Percentiles rank a stretch among this genome's conserved stretches.
Evolutionary conservation across 805 yeast species (phyloP).

Genomic region (Barnettozyma pratensis): DNA sequence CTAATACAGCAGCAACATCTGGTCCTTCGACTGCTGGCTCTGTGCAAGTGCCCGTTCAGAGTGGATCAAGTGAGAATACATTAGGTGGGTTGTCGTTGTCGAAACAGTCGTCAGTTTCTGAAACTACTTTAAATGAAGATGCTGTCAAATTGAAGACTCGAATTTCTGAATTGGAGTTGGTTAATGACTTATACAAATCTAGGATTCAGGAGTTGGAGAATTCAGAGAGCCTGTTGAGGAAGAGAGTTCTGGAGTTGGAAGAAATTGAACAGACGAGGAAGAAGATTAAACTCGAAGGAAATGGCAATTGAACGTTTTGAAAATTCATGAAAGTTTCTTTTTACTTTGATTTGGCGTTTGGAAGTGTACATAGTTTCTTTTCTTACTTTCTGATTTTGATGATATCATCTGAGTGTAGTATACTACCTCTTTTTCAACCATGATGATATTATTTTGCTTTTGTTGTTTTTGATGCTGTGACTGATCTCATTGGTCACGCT

Average conservation of each 20-base stretch:
- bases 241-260: conserved; percentile 10
- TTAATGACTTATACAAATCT: conserved; percentile 80
- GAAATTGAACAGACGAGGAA: conserved; percentile 12
- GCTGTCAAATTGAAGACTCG: conserved; percentile 56
- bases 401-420: too few relatives aligned
- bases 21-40: too few relatives aligned
- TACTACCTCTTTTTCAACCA: too few relatives aligned
- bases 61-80: not conserved
- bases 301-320: not conserved
- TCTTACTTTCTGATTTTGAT: too few relatives aligned
- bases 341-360: too few relatives aligned
- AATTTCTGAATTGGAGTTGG: conserved; percentile 83
- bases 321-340: too few relatives aligned
- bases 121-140: conserved; percentile 22
- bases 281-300: conserved; percentile 17
- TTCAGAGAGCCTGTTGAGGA: conserved; percentile 13
- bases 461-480: too few relatives aligned
- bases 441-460: too few relatives aligned
- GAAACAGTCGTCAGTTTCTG: not conserved
- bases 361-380: too few relatives aligned
- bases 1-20: not conserved
- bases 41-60: not conserved
- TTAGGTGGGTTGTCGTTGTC: not conserved
- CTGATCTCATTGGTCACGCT: too few relatives aligned
- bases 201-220: conserved; percentile 75